Base-by-base conservation (phyloP, 2,329 filamentous ascomycete genomes). In the Trichoderma gracile region DNA sequence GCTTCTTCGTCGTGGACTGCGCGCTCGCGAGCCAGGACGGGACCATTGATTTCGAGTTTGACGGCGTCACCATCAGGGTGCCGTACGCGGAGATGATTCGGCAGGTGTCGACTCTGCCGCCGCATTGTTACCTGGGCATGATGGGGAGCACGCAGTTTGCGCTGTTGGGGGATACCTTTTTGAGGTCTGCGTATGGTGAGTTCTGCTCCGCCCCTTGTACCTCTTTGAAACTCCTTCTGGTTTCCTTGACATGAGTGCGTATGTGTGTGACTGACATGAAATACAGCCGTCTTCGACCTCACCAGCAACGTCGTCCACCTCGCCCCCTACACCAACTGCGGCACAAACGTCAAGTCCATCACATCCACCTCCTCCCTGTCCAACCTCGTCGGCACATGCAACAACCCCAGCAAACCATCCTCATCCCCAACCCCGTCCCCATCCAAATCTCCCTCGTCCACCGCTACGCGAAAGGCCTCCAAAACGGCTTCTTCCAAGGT, bases 91-190 rank as follows among this genome's bases (percentile, higher is more conserved):
- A 85, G 73, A 75, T 85, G 45, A 77, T 84, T 43, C 65, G 73
- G 8, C 61, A 69, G 59, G 54, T 73, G 21, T 27, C n/a, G 19
- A 23, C 60, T 3, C 63, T 53, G 25, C 71, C 72, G 40, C 70
- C 74, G 14, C 71, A 71, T 12, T 85, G 82, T 69, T 82, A 80
- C 62, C 72, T 85, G n/a, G 82, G 82, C 8, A 78, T 85, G 66
- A 76, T 77, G 67, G 76, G 79, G 9, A 82, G 77, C 68, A 72
- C 77, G 7, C 75, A 78, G 30, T 84, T 83, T 68, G 74, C 77
- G 14, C 72, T 85, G n/a, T 73, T 85, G 12, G 83, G 83, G 8
- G 83, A 85, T 68, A 84, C 82, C 1, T 82, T 85, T 71, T 67
- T 85, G 66, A 78, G 83, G 30, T 82, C 80, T 12, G 81, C 80